Conservation (phyloP, 2,329 filamentous ascomycete genomes). For the Ophidiomyces ophidiicola region DNA sequence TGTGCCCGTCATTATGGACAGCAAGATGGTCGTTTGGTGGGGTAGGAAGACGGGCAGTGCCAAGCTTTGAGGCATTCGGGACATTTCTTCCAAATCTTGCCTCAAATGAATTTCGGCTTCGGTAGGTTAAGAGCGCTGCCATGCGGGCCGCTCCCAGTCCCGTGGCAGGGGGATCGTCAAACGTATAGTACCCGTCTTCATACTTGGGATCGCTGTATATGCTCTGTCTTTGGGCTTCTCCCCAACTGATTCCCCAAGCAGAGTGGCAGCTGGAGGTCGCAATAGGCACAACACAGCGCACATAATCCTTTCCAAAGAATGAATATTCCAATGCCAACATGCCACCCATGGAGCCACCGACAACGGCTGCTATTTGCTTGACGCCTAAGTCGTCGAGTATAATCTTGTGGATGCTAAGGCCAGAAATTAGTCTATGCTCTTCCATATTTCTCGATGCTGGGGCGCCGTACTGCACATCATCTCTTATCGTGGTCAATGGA, state of each 20-base stretch:
- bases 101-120: conserved; percentile 94
- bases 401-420: conserved; percentile 40
- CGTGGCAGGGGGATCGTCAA: conserved; percentile 71
- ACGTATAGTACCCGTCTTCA: conserved; percentile 87
- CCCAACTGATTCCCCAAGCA: conserved; percentile 49
- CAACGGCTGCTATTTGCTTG: conserved; percentile 41
- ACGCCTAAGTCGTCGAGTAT: conserved; percentile 45
- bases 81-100: conserved; percentile 86
- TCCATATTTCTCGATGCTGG: neutral
- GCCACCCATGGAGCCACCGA: conserved; percentile 48
- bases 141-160: conserved; percentile 91
- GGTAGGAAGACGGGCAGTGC: conserved; percentile 45
- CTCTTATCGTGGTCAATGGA: conserved; percentile 83
- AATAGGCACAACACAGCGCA: conserved; percentile 43
- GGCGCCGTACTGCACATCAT: conserved; percentile 72
- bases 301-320: conserved; percentile 58
- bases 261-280: conserved; percentile 45
- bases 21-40: conserved; percentile 62
- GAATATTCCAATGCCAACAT: conserved; percentile 47
- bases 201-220: conserved; percentile 99
- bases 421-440: conserved; percentile 9
- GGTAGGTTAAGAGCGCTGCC: conserved; percentile 90
- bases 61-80: conserved; percentile 68
- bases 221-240: conserved; percentile 46
- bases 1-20: conserved; percentile 73